Evolutionary conservation across 2,329 filamentous ascomycete species (phyloP).

Genomic region (Pestalotiopsis sp.): DNA sequence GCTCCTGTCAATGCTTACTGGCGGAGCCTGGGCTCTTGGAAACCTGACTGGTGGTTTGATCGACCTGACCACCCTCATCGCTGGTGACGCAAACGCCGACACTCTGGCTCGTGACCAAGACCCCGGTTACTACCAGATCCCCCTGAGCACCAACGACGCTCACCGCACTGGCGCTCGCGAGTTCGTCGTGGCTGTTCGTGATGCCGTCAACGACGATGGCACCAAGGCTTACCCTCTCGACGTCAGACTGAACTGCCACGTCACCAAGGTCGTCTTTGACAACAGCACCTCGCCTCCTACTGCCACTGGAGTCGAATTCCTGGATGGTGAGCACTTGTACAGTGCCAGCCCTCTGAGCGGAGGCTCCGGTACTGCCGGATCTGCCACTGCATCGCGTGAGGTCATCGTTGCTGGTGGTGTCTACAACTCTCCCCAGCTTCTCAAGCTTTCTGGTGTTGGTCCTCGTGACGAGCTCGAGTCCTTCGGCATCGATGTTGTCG

Average conservation of each 20-base stretch:
- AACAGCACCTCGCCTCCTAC: constrained; percentile 36
- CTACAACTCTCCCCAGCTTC: constrained; percentile 55
- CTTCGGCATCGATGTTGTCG: constrained; percentile 42
- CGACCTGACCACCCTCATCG: constrained; percentile 43
- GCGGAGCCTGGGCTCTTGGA: constrained; percentile 54
- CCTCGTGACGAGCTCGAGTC: constrained; percentile 39
- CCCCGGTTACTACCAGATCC: constrained; percentile 59
- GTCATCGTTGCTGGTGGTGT: constrained; percentile 53
- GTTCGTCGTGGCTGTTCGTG: constrained; percentile 53
- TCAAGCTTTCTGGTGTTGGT: constrained; percentile 51
- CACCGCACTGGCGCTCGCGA: constrained; percentile 58
- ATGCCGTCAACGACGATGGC: constrained; percentile 50
- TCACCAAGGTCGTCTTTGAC: constrained; percentile 48
- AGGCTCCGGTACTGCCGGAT: constrained; percentile 37
- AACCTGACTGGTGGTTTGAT: constrained; percentile 34
- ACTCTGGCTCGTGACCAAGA: constrained; percentile 44
- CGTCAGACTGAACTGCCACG: constrained; percentile 49
- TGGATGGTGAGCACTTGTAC: constrained; percentile 49
- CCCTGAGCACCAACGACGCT: constrained; percentile 53
- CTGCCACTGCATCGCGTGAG: constrained; percentile 45
- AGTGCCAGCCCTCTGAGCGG: constrained; percentile 40
- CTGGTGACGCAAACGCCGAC: constrained; percentile 55
- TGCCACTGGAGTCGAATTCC: constrained; percentile 52
- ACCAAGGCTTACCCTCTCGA: constrained; percentile 58
- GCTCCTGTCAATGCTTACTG: constrained; percentile 53